These are phyloP conservation scores for Thelonectria discophora DNA, from an alignment of 2,329 filamentous ascomycete genomes.

Conservation along the genomic window DNA sequence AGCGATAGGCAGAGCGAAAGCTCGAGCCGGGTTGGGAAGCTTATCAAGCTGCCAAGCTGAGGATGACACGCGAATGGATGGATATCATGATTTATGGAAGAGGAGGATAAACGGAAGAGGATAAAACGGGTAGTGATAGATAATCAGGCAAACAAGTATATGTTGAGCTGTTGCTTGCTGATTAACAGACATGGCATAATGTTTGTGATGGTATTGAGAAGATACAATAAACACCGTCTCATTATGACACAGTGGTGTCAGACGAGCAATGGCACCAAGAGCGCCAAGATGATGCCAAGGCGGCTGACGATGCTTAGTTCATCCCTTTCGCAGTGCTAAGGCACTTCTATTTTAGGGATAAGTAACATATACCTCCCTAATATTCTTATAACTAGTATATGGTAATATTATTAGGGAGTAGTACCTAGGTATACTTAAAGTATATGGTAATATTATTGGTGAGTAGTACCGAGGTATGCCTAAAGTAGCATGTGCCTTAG, in stretches of 20 bases:
- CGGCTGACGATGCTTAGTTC: neutral
- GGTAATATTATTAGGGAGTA: no score
- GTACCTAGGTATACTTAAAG: no score
- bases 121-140: neutral
- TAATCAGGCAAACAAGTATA: neutral
- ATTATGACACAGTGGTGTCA: neutral
- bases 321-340: no score
- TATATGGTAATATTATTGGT: no score
- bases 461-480: no score
- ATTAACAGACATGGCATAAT: no score
- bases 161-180: neutral
- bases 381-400: no score
- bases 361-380: no score
- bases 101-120: no score
- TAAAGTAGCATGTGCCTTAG: no score
- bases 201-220: neutral
- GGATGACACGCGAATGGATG: neutral
- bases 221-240: neutral
- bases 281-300: neutral
- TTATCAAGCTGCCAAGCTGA: slow-evolving; percentile 18
- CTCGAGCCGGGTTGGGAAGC: slow-evolving; percentile 10
- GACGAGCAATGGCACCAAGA: neutral
- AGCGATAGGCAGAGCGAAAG: slow-evolving; percentile 15
- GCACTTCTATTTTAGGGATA: no score
- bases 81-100: slow-evolving; percentile 4